Evolutionary conservation across 1,284 basidiomycete species (phyloP).

Genomic region (Tilletia caries): DNA sequence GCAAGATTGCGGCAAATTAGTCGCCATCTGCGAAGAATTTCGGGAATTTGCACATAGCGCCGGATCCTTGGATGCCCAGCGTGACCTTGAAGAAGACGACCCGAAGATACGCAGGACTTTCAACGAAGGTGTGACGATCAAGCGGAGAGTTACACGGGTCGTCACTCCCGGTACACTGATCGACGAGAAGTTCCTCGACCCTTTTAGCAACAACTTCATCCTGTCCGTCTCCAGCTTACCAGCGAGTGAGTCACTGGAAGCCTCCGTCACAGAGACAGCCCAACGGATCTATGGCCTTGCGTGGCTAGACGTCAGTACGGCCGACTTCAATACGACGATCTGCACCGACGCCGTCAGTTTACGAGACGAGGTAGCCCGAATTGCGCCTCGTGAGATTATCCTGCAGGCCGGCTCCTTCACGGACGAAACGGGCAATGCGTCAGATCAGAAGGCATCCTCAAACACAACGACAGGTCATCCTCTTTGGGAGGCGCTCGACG

Average conservation of each 20-base stretch:
- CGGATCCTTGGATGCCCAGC: not conserved
- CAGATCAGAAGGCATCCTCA: not conserved
- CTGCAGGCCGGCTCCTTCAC: constrained; percentile 23
- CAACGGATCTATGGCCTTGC: constrained; percentile 36
- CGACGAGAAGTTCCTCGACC: constrained; percentile 50
- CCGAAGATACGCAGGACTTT: not conserved
- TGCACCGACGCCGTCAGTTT: constrained; percentile 33
- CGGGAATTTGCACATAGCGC: not conserved
- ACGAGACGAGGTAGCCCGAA: constrained; percentile 46
- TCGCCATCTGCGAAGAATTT: constrained; percentile 51
- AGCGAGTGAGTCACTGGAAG: too few species aligned
- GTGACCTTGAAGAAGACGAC: not conserved
- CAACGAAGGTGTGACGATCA: constrained; percentile 26
- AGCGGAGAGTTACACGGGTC: constrained; percentile 41
- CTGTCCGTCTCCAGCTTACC: constrained; percentile 23
- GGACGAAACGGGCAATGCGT: not conserved
- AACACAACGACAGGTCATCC: not conserved
- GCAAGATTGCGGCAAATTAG: constrained; percentile 40
- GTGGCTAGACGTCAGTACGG: constrained; percentile 52
- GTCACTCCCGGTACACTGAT: constrained; percentile 49
- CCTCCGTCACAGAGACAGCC: not conserved
- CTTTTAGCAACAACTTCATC: constrained; percentile 48
- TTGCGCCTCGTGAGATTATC: constrained; percentile 43
- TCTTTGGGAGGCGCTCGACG: constrained; percentile 23
- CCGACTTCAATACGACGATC: constrained; percentile 39